phyloP scores from a whole-genome alignment of 805 yeast species.

The Kazachstania bromeliacearum region DNA sequence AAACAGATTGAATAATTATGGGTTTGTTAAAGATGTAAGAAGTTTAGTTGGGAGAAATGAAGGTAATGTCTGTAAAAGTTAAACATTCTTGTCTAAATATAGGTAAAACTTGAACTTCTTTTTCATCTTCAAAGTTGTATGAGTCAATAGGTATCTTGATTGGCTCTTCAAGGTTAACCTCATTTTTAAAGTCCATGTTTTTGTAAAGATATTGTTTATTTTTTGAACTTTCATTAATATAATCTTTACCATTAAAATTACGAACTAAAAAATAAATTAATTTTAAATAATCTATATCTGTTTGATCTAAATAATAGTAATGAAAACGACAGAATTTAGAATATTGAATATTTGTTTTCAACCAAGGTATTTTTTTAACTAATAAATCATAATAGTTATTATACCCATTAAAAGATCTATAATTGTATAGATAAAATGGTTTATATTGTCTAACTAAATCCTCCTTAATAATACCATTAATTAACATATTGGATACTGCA shows the following conservation, averaged over 20 bases:
- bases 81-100: not conserved
- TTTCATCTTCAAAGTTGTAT: not conserved
- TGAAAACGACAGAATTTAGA: too few species aligned
- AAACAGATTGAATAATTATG: too few species aligned
- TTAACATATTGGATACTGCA: constrained; percentile 1
- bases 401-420: too few species aligned
- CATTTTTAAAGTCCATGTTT: constrained; percentile 4
- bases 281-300: not conserved
- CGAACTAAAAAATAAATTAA: too few species aligned
- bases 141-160: not conserved
- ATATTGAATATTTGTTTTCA: not conserved
- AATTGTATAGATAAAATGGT: constrained; percentile 2
- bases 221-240: too few species aligned
- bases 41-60: too few species aligned
- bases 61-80: not conserved
- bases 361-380: not conserved
- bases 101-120: not conserved
- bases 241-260: too few species aligned
- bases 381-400: not conserved
- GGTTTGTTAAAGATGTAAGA: too few species aligned
- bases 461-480: not conserved
- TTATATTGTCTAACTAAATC: constrained; percentile 2
- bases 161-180: not conserved
- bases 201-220: not conserved
- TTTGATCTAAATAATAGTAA: not conserved